Percentiles rank a stretch among this genome's conserved stretches.
These are phyloP conservation scores for Saksenaea oblongispora DNA, from an alignment of 371 early-diverging fungal species.

Conservation along the genomic window DNA sequence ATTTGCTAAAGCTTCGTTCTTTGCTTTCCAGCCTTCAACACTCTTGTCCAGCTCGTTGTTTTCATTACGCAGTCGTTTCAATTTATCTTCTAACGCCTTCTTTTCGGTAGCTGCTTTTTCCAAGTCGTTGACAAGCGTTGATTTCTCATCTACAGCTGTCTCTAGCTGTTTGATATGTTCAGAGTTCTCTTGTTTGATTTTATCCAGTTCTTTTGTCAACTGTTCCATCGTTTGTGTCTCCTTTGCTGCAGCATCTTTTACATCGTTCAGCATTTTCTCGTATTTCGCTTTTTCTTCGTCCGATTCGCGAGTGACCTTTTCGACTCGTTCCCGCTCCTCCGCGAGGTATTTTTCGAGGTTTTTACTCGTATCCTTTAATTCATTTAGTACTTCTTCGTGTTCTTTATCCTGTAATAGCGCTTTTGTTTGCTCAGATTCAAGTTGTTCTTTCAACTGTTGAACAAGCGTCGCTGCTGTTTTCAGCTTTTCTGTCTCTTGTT, in stretches of 20 bases:
- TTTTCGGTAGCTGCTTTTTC: background rate
- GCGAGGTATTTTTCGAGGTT: background rate
- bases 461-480: background rate
- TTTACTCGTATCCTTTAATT: background rate
- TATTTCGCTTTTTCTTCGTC: background rate
- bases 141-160: background rate
- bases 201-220: background rate
- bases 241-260: background rate
- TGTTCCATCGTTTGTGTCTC: background rate
- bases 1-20: background rate
- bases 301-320: background rate
- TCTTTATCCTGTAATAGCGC: background rate
- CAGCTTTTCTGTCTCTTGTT: conserved; percentile 4
- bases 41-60: background rate
- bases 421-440: conserved; percentile 8
- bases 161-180: background rate
- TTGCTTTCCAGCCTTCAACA: background rate
- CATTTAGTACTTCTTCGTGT: background rate
- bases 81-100: background rate
- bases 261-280: background rate
- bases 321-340: background rate
- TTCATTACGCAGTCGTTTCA: background rate
- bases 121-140: background rate
- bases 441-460: conserved; percentile 8
- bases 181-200: background rate